Evolutionary conservation across 2,329 filamentous ascomycete genomes (phyloP).

Genomic region (Akanthomyces uredinophilus): DNA sequence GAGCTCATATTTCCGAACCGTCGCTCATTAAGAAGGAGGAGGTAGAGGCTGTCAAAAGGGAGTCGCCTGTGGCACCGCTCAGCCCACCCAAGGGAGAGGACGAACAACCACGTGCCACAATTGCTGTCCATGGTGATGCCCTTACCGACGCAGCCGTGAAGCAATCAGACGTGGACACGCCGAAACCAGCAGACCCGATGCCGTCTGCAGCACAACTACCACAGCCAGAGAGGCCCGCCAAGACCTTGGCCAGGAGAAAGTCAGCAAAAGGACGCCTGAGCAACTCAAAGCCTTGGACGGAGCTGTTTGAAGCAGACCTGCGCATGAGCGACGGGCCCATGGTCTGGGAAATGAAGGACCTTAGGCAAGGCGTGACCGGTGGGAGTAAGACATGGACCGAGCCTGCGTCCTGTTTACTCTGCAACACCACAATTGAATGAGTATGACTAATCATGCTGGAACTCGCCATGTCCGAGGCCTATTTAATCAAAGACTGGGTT

Average conservation of each 20-base stretch:
- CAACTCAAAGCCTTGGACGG: constrained; percentile 43
- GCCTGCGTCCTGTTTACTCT: constrained; percentile 44
- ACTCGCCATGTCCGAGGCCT: background rate
- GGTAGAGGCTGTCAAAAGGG: constrained; percentile 11
- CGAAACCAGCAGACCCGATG: constrained; percentile 27
- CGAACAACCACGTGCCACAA: constrained; percentile 46
- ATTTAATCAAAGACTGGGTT: background rate
- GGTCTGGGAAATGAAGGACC: constrained; percentile 46
- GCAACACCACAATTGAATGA: constrained; percentile 42
- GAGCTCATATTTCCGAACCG: constrained; percentile 38
- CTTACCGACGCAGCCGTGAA: constrained; percentile 35
- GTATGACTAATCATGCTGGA: no score
- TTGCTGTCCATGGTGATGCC: constrained; percentile 46
- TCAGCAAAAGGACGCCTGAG: constrained; percentile 32
- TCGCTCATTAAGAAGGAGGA: constrained; percentile 29
- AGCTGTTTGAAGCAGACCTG: constrained; percentile 47
- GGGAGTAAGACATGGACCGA: constrained; percentile 52
- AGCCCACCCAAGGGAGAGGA: constrained; percentile 48
- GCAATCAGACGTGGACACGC: constrained; percentile 27
- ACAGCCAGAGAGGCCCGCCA: constrained; percentile 5
- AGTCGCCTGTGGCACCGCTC: constrained; percentile 31
- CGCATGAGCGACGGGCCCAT: constrained; percentile 42
- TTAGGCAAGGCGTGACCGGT: constrained; percentile 41
- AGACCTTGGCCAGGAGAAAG: constrained; percentile 26
- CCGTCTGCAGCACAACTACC: constrained; percentile 12